Evolutionary conservation across 805 yeast species (phyloP).

Genomic region (Spathaspora arborariae): DNA sequence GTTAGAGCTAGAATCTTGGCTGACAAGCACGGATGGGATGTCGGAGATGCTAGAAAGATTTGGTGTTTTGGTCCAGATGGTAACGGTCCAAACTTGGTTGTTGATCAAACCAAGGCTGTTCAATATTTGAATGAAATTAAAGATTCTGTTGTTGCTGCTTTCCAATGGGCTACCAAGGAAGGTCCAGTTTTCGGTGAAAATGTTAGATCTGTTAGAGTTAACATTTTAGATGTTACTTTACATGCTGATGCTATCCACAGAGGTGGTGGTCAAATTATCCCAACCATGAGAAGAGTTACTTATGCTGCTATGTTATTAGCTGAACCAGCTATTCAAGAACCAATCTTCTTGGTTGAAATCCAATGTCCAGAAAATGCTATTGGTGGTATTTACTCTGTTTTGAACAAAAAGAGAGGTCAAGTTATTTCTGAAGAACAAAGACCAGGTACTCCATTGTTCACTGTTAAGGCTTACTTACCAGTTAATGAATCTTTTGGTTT

Average conservation of each 20-base stretch:
- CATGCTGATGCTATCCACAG: slow-evolving; percentile 99
- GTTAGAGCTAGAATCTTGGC: slow-evolving; percentile 98
- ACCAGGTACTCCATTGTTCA: slow-evolving; percentile 99
- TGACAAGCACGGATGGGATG: slow-evolving; percentile 99
- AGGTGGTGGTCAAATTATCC: slow-evolving; percentile 99
- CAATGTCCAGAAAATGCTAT: slow-evolving; percentile 99
- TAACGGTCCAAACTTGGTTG: slow-evolving; percentile 96
- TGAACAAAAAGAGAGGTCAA: slow-evolving; percentile 99
- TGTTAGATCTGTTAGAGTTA: slow-evolving; percentile 93
- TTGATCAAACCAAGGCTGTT: slow-evolving; percentile 99
- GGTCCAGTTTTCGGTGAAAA: slow-evolving; percentile 98
- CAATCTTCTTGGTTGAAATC: slow-evolving; percentile 97
- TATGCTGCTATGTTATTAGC: slow-evolving; percentile 98
- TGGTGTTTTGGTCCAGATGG: slow-evolving; percentile 99
- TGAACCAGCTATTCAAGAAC: slow-evolving; percentile 98
- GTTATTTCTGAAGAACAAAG: slow-evolving; percentile 99
- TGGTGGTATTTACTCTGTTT: slow-evolving; percentile 99
- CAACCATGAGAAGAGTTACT: slow-evolving; percentile 99
- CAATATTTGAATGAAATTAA: slow-evolving; percentile 98
- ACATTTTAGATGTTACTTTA: slow-evolving; percentile 97
- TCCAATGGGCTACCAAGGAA: slow-evolving; percentile 99
- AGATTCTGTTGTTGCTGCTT: slow-evolving; percentile 99
- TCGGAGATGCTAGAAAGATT: slow-evolving; percentile 99
- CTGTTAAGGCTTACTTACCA: slow-evolving; percentile 99
- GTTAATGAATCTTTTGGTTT: slow-evolving; percentile 99